Base-by-base conservation (phyloP, 2,329 filamentous ascomycete genomes). In the Trichophyton rubrum region DNA sequence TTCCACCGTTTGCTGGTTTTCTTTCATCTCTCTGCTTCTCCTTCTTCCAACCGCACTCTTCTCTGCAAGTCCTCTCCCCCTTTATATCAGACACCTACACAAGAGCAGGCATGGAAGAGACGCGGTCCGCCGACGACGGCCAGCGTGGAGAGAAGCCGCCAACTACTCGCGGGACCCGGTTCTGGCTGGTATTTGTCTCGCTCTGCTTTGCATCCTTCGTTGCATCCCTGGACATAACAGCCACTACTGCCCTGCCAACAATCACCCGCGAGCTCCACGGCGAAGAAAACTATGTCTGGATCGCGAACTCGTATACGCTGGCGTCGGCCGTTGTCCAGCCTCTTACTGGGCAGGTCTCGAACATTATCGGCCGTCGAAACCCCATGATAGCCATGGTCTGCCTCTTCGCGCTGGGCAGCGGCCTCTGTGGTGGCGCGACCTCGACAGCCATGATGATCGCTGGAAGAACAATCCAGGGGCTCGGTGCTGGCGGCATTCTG, bases 381-480 rank as follows among this genome's bases (percentile, higher is more conserved):
- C 33, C 56, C n/a, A 41, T 59, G 15, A 59, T 61, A 38, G 17
- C 66, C 0, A 74, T 76, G 0, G 69, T 77, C 0, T 66, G 63
- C 1, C 66, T 77, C 6, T 82, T 80, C 66, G 70, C 76, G 0
- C 69, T 64, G 4, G 74, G 73, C 8, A 75, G 73, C 41, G 69
- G 78, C 15, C 60, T 80, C 0, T 77, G 77, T 60, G 79, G 75
- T 0, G 63, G 72, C 2, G 73, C 73, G 5, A 60, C 60, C 38
- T 38, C 33, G 24, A 77, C 78, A 62, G 51, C 66, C 0, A 77
- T 77, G 73, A 67, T 82, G 5, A 76, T 81, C 45, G 71, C 70
- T 3, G 78, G 75, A 1, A 72, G 80, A 47, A 73, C 75, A 0
- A 64, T 82, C 6, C 79, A 82, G 62, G 80, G 80, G 1, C 68